Percentiles rank a stretch among this genome's conserved stretches.
Conservation (phyloP, 2,329 filamentous ascomycete species). For the Tolypocladium pustulatum region DNA sequence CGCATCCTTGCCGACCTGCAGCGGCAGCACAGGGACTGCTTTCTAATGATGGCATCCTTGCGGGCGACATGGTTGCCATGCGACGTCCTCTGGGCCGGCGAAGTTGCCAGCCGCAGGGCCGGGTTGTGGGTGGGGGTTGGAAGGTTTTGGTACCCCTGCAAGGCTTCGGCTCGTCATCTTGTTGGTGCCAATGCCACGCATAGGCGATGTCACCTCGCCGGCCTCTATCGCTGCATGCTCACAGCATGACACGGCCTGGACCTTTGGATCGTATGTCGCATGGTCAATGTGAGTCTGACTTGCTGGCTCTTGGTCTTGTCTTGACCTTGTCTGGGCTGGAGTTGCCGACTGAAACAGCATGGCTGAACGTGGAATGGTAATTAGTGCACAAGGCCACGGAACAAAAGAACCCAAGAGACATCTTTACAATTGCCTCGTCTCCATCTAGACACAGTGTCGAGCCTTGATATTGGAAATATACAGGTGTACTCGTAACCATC, state of each 20-base stretch:
- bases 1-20: neutral
- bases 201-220: neutral
- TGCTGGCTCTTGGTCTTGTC: neutral
- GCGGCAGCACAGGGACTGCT: neutral
- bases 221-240: neutral
- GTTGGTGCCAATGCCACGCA: neutral
- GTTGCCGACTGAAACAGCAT: neutral
- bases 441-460: no score
- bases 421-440: neutral
- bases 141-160: neutral
- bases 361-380: neutral
- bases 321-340: neutral
- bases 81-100: neutral
- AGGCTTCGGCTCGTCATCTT: neutral
- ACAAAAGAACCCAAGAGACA: neutral
- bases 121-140: neutral
- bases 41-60: neutral
- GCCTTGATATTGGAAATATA: no score
- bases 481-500: no score
- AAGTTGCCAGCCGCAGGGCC: neutral
- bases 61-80: neutral
- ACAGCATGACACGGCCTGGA: neutral
- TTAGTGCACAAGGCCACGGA: neutral
- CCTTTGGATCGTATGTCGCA: neutral
- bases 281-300: neutral